Conservation (phyloP, 306 rosid species). For the Hippophae rhamnoides region DNA sequence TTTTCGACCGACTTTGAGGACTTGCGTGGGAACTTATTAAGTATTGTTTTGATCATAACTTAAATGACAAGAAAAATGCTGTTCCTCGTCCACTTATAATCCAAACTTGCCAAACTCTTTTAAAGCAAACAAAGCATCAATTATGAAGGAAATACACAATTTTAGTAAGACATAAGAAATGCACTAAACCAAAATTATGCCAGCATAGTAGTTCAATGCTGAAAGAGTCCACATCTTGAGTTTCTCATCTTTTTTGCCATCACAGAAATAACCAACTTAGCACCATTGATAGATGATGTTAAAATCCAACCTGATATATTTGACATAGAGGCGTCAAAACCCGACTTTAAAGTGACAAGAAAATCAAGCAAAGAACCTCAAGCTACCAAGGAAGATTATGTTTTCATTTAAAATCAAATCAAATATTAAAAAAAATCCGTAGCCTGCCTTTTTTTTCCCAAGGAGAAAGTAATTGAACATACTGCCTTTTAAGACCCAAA, state of each 20-base stretch:
- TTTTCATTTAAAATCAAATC: slow-evolving; percentile 3
- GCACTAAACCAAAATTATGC: slow-evolving; percentile 23
- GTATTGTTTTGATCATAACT: slow-evolving; percentile 88
- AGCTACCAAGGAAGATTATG: too few species aligned
- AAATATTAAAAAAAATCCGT: slow-evolving; percentile 10
- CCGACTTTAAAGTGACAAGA: slow-evolving; percentile 13
- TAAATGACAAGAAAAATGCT: slow-evolving; percentile 19
- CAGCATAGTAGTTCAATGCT: slow-evolving; percentile 14
- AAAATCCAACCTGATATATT: slow-evolving; percentile 23
- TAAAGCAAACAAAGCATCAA: slow-evolving; percentile 29
- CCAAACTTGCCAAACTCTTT: slow-evolving; percentile 20
- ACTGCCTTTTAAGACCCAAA: slow-evolving; percentile 9
- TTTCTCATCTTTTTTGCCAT: slow-evolving; percentile 22
- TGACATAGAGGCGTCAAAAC: slow-evolving; percentile 21
- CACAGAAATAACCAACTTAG: slow-evolving; percentile 20
- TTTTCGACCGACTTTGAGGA: slow-evolving; percentile 66
- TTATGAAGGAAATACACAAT: slow-evolving; percentile 7
- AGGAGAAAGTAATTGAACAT: slow-evolving; percentile 2
- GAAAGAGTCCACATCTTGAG: slow-evolving; percentile 17
- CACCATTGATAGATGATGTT: slow-evolving; percentile 17
- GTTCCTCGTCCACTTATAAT: slow-evolving; percentile 28
- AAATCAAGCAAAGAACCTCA: too few species aligned
- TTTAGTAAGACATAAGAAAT: slow-evolving; percentile 16
- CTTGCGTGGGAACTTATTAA: slow-evolving; percentile 84
- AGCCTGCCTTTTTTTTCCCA: slow-evolving; percentile 1